phyloP scores from a whole-genome alignment of 1,284 basidiomycete genomes.

The Ustilago loliicola region DNA sequence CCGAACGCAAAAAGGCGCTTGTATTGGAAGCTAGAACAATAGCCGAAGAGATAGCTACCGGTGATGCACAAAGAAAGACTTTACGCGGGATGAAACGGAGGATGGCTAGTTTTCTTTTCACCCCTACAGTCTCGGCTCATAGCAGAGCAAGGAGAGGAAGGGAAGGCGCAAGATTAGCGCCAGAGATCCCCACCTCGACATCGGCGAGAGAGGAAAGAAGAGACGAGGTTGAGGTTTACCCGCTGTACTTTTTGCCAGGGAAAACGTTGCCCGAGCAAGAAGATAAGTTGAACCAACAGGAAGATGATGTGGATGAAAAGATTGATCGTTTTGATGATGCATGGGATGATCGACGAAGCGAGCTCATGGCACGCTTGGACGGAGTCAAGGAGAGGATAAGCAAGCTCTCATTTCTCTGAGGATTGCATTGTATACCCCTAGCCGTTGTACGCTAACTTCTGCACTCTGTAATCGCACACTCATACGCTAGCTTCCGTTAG shows the following conservation, averaged over 20 bases:
- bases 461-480: too few species aligned
- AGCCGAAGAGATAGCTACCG: slow-evolving; percentile 21
- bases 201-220: not conserved
- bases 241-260: slow-evolving; percentile 37
- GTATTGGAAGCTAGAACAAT: slow-evolving; percentile 31
- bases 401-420: not conserved
- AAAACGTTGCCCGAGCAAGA: slow-evolving; percentile 43
- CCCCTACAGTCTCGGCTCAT: slow-evolving; percentile 5
- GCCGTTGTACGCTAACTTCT: not conserved
- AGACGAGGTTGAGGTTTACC: not conserved
- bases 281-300: slow-evolving; percentile 39
- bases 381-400: slow-evolving; percentile 14
- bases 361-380: slow-evolving; percentile 14
- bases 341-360: not conserved
- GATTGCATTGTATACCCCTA: not conserved
- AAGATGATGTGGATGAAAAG: slow-evolving; percentile 45
- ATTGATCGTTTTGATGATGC: slow-evolving; percentile 34
- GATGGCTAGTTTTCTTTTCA: slow-evolving; percentile 42
- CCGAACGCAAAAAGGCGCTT: not conserved
- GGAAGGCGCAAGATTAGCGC: slow-evolving; percentile 11
- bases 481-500: too few species aligned
- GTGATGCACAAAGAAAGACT: slow-evolving; percentile 29
- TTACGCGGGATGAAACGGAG: slow-evolving; percentile 28
- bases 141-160: not conserved
- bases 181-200: slow-evolving; percentile 13